A percentile compares a stretch with the other conserved stretches of the same genome.
Evolutionary conservation across 257 asterid species (phyloP).

Genomic region (Voacanga thouarsii): DNA sequence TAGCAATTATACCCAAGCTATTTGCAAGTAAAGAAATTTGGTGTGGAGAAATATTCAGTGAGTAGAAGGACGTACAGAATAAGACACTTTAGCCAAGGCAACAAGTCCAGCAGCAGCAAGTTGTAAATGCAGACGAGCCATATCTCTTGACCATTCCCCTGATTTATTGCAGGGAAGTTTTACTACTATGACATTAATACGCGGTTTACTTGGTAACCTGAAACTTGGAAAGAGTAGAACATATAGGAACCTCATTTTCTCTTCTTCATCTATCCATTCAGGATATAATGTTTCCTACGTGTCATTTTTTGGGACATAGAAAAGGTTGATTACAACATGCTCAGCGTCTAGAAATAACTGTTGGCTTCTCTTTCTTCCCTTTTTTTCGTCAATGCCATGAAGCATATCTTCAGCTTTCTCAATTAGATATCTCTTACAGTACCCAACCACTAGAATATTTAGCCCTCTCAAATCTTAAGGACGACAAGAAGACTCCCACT

Average conservation of each 20-base stretch:
- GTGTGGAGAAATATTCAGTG: slow-evolving; percentile 77
- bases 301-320: slow-evolving; percentile 44
- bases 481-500: slow-evolving; percentile 51
- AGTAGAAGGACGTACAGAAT: slow-evolving; percentile 59
- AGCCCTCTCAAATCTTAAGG: slow-evolving; percentile 49
- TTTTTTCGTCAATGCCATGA: slow-evolving; percentile 25
- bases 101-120: slow-evolving; percentile 81
- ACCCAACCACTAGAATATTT: slow-evolving; percentile 51
- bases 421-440: slow-evolving; percentile 43
- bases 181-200: slow-evolving; percentile 71
- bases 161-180: slow-evolving; percentile 83
- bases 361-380: slow-evolving; percentile 47
- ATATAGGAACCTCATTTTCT: slow-evolving; percentile 76
- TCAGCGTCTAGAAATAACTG: slow-evolving; percentile 66
- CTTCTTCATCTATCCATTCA: slow-evolving; percentile 97
- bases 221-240: slow-evolving; percentile 66
- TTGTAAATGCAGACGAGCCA: slow-evolving; percentile 86
- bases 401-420: slow-evolving; percentile 51
- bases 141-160: slow-evolving; percentile 73
- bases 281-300: slow-evolving; percentile 93
- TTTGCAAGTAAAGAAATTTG: slow-evolving; percentile 83
- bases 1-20: slow-evolving; percentile 52
- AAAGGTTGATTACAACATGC: slow-evolving; percentile 51
- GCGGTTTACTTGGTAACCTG: slow-evolving; percentile 60
- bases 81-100: slow-evolving; percentile 67